Base-by-base conservation (phyloP, 169 alveolate species). In the Eimeria praecox region DNA sequence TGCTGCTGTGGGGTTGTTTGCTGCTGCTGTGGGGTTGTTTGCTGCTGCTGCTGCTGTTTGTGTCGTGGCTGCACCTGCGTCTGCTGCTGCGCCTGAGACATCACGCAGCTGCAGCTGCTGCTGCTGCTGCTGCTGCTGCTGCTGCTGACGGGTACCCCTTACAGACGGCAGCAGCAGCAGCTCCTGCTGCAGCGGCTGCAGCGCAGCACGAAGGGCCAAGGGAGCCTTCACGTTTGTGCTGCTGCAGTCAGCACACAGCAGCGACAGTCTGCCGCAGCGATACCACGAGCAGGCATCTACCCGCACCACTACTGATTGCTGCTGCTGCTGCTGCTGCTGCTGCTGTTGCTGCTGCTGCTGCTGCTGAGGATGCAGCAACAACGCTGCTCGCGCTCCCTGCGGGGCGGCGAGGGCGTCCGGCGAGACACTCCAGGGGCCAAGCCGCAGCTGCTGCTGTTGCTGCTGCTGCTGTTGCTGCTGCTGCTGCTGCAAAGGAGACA, bases 111-210 rank as follows among this genome's bases (percentile, higher is more conserved):
- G 91, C 75, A 30, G 92, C 92, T 5, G 92, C 49, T 12, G 78
- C 16, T 18, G 44, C 56, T 56, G 91, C 75, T 54, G 92, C 92
- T 5, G 92, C 49, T 12, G 78, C 16, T 18, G 44, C 56, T 56
- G 75, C 77, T 54, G 92, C 16, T 20, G 52, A 22, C 33, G 44
- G 30, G 22, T 10, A 24, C 90, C 69, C 2, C 90, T 46, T 6
- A 42, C 71, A 0, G 71, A 16, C 8, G 56, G 56, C 77, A 52
- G 56, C 71, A 35, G 38, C 75, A 83, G 54, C 42, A 83, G 77
- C 77, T 35, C 66, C 91, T 52, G 91, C 91, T 83, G 91, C 75
- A 83, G 75, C 33, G 91, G 91, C 91, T 83, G 77, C 71, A 83
- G 75, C 46, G 75, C 91, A 52, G 75, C 91, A 52, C 91, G 91